A percentile compares a stretch with the other conserved stretches of the same genome.
phyloP scores from a whole-genome alignment of 345 rosid genomes.

The Moricandia moricandioides region DNA sequence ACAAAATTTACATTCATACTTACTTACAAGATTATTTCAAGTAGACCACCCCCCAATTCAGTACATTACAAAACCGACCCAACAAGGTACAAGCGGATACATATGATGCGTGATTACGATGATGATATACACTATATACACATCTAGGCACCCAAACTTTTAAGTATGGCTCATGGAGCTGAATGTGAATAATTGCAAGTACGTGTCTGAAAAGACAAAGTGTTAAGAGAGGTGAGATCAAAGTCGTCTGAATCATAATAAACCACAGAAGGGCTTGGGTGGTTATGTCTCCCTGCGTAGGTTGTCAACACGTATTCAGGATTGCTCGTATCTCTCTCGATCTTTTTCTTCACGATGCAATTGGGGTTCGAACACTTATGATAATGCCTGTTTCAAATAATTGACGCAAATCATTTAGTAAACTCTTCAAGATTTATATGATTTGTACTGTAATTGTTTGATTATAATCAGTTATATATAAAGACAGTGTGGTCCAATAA shows the following conservation, averaged over 20 bases:
- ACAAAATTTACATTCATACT: background rate
- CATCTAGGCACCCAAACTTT: background rate
- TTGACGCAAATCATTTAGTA: background rate
- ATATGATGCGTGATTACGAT: constrained; percentile 6
- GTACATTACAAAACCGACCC: constrained; percentile 25
- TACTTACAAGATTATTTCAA: constrained; percentile 10
- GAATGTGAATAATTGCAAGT: constrained; percentile 18
- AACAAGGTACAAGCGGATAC: constrained; percentile 2
- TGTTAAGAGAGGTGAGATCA: constrained; percentile 18
- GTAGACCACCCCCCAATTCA: constrained; percentile 1
- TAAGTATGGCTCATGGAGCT: constrained; percentile 20
- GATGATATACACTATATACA: constrained; percentile 3
- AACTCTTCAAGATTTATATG: background rate
- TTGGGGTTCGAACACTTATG: constrained; percentile 65
- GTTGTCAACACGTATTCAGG: constrained; percentile 71
- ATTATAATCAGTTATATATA: background rate
- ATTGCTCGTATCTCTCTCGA: constrained; percentile 66
- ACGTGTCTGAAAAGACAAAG: constrained; percentile 26
- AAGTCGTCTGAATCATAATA: constrained; percentile 34
- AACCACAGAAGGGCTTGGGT: constrained; percentile 40
- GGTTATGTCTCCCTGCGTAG: constrained; percentile 75
- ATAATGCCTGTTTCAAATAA: constrained; percentile 60
- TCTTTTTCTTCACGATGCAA: constrained; percentile 63
- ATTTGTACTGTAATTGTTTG: background rate
- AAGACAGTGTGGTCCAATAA: constrained; percentile 14